These are phyloP conservation scores for Magnaporthiopsis poae DNA, from an alignment of 2,329 filamentous ascomycete genomes.

Conservation along the genomic window DNA sequence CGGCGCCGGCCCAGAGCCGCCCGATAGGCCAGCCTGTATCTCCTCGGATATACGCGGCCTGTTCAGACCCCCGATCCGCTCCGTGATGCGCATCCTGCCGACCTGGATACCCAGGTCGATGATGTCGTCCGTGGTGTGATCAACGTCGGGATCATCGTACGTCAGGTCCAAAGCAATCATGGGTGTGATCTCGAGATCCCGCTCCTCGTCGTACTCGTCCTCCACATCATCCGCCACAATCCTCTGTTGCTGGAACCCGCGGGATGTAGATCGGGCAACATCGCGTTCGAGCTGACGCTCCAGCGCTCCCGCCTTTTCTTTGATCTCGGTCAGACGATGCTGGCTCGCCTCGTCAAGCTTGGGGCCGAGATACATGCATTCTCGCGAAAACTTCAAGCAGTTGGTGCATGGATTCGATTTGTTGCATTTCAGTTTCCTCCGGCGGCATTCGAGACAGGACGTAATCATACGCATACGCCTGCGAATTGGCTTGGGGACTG, in stretches of 20 bases:
- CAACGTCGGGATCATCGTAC: conserved; percentile 49
- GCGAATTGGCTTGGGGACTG: conserved; percentile 35
- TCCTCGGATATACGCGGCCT: conserved; percentile 62
- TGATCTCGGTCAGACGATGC: conserved; percentile 63
- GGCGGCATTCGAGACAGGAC: conserved; percentile 60
- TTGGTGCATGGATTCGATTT: conserved; percentile 63
- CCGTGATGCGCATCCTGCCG: conserved; percentile 63
- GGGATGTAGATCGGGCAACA: conserved; percentile 39
- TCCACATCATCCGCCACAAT: conserved; percentile 41
- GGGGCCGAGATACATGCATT: conserved; percentile 55
- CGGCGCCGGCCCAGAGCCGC: conserved; percentile 1
- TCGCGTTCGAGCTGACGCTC: conserved; percentile 62
- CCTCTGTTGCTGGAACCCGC: conserved; percentile 24
- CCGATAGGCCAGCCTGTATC: conserved; percentile 27
- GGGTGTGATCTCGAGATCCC: conserved; percentile 51
- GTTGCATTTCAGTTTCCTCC: conserved; percentile 70
- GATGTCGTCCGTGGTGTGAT: conserved; percentile 41
- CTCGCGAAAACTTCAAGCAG: conserved; percentile 44
- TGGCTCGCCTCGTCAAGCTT: conserved; percentile 61
- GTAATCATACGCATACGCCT: conserved; percentile 57
- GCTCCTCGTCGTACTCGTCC: conserved; percentile 49
- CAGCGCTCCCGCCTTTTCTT: conserved; percentile 65
- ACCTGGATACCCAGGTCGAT: conserved; percentile 63
- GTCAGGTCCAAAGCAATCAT: conserved; percentile 55
- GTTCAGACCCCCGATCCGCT: conserved; percentile 63